These are phyloP conservation scores for Tetrapisispora pingtungensis DNA, from an alignment of 805 yeast genomes.

Conservation along the genomic window DNA sequence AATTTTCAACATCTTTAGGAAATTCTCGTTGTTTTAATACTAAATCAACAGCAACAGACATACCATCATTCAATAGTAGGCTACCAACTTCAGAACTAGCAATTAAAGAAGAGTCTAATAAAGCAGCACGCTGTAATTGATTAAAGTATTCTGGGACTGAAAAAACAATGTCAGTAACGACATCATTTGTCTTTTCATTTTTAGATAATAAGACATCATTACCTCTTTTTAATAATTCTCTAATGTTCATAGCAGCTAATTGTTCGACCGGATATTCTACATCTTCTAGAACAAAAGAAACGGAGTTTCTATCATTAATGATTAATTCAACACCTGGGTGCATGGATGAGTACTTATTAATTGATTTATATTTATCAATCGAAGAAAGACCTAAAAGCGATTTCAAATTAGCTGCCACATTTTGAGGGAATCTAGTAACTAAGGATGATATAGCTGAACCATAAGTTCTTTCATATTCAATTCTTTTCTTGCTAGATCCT, in stretches of 20 bases:
- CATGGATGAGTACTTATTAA: constrained; percentile 36
- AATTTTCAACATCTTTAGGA: constrained; percentile 32
- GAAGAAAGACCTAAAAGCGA: constrained; percentile 53
- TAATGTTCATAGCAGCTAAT: constrained; percentile 69
- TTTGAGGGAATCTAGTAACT: constrained; percentile 63
- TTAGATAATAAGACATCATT: constrained; percentile 44
- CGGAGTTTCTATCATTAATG: constrained; percentile 39
- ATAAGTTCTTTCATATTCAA: constrained; percentile 54
- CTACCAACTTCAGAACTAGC: constrained; percentile 48
- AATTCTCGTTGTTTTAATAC: constrained; percentile 32
- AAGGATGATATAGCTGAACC: constrained; percentile 68
- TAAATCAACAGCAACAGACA: constrained; percentile 82
- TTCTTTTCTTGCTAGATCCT: background rate
- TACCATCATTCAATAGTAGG: constrained; percentile 76
- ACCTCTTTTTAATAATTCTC: constrained; percentile 58
- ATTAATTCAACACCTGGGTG: constrained; percentile 55
- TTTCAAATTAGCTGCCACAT: constrained; percentile 59
- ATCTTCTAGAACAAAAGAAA: constrained; percentile 45
- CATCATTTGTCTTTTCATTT: constrained; percentile 38
- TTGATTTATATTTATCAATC: constrained; percentile 30
- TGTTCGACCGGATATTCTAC: constrained; percentile 61
- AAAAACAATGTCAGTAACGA: constrained; percentile 38
- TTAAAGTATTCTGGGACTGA: constrained; percentile 68
- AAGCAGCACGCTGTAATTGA: constrained; percentile 56
- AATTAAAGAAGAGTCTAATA: constrained; percentile 56